A percentile compares a stretch with the other conserved stretches of the same genome.
Conservation (phyloP, 495 filamentous ascomycete species). For the Pyrenopolyporus hunteri region DNA sequence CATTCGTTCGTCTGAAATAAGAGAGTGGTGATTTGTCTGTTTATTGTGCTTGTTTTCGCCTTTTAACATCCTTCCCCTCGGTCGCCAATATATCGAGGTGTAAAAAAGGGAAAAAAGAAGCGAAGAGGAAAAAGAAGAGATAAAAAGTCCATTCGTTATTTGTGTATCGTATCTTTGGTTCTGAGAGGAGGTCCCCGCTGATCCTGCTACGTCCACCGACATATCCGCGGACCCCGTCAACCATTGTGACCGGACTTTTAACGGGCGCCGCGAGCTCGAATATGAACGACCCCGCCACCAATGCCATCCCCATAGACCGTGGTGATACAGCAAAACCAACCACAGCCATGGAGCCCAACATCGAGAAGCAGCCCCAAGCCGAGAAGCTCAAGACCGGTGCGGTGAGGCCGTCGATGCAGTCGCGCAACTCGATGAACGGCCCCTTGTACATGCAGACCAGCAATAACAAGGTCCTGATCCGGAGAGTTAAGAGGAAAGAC, state of each 20-base stretch:
- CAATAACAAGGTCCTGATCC: conserved; percentile 53
- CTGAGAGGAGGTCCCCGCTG: conserved; percentile 4
- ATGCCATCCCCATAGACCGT: conserved; percentile 18
- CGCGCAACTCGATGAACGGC: conserved; percentile 52
- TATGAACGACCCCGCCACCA: conserved; percentile 26
- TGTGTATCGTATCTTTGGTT: conserved; percentile 21
- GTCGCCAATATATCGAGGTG: conserved; percentile 2
- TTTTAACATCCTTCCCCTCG: background rate
- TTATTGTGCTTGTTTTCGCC: conserved; percentile 3
- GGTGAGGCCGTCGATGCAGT: conserved; percentile 40
- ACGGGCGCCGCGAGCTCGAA: conserved; percentile 18
- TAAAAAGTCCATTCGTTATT: too few relatives aligned
- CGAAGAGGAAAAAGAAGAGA: too few relatives aligned
- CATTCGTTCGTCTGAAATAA: conserved; percentile 27
- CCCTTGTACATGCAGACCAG: conserved; percentile 55
- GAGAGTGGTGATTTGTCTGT: conserved; percentile 22
- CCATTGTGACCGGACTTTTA: background rate
- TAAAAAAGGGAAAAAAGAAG: too few relatives aligned
- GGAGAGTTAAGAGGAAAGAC: conserved; percentile 53
- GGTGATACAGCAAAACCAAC: conserved; percentile 15
- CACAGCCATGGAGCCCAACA: conserved; percentile 23
- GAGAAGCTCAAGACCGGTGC: conserved; percentile 35
- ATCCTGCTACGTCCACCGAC: conserved; percentile 19
- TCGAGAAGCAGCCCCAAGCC: conserved; percentile 14
- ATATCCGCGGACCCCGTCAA: conserved; percentile 13